A percentile compares a stretch with the other conserved stretches of the same genome.
These are phyloP conservation scores for Pholiota microspora DNA, from an alignment of 768 basidiomycete genomes.

Conservation along the genomic window DNA sequence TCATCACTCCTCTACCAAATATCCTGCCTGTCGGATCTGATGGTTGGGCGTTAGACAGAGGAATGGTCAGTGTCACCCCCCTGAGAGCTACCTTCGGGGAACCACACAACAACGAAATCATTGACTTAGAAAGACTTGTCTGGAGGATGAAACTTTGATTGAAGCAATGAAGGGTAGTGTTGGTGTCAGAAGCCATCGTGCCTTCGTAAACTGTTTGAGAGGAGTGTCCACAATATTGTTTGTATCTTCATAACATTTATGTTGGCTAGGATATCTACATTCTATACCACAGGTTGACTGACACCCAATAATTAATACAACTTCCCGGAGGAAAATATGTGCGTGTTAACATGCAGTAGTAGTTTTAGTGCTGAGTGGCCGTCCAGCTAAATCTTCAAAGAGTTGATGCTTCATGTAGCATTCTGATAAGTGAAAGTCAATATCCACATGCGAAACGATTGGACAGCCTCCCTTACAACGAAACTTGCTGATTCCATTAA, in stretches of 20 bases:
- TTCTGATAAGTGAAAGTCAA: slow-evolving; percentile 46
- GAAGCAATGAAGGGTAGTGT: background rate
- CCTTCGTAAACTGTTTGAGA: no score
- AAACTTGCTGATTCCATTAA: slow-evolving; percentile 73
- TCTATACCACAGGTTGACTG: no score
- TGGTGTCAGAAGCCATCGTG: no score
- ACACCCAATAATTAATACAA: no score
- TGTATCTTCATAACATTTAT: no score
- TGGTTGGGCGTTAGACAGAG: slow-evolving; percentile 73
- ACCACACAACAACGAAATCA: slow-evolving; percentile 31
- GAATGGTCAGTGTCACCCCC: slow-evolving; percentile 76
- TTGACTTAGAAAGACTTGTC: slow-evolving; percentile 37
- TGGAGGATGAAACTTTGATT: slow-evolving; percentile 60
- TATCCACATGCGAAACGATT: background rate
- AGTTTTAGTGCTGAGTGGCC: no score
- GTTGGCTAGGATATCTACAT: no score
- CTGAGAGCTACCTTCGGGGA: slow-evolving; percentile 75
- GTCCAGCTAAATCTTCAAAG: slow-evolving; percentile 78
- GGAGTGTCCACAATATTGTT: no score
- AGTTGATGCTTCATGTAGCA: slow-evolving; percentile 80
- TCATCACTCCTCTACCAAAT: slow-evolving; percentile 60
- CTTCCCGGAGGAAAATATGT: no score
- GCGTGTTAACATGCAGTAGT: no score
- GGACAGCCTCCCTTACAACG: slow-evolving; percentile 43
- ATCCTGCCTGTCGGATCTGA: slow-evolving; percentile 77